phyloP scores from a whole-genome alignment of 2,329 filamentous ascomycete species.

The Colletotrichum euphorbiae region DNA sequence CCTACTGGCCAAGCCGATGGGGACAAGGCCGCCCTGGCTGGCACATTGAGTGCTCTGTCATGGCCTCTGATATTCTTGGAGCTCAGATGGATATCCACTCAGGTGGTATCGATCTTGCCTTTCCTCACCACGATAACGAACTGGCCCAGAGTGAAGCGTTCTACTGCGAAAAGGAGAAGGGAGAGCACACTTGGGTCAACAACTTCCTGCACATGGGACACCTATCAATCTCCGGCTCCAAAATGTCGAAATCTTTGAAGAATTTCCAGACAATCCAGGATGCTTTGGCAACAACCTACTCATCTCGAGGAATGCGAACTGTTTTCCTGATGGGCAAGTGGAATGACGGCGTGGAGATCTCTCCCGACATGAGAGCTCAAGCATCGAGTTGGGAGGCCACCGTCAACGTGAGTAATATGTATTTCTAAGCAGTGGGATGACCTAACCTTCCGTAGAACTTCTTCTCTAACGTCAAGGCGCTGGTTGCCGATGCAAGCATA shows the following conservation, averaged over 20 bases:
- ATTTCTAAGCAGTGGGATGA: not conserved
- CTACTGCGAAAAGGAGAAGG: slow-evolving; percentile 67
- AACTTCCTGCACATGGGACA: slow-evolving; percentile 98
- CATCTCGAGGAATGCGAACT: slow-evolving; percentile 81
- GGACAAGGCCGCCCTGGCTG: slow-evolving; percentile 89
- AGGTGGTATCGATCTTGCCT: slow-evolving; percentile 89
- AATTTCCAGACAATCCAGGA: slow-evolving; percentile 96
- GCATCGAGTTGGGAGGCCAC: slow-evolving; percentile 84
- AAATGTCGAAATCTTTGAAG: slow-evolving; percentile 97
- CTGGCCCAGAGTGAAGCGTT: slow-evolving; percentile 92
- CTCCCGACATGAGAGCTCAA: slow-evolving; percentile 80
- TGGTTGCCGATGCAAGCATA: slow-evolving; percentile 59
- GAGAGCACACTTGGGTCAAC: slow-evolving; percentile 84
- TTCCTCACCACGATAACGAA: slow-evolving; percentile 95
- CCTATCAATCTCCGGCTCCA: slow-evolving; percentile 82
- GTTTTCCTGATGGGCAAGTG: slow-evolving; percentile 90
- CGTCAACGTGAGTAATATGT: slow-evolving; percentile 65
- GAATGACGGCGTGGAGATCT: slow-evolving; percentile 93
- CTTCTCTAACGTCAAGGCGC: slow-evolving; percentile 67
- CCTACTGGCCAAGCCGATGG: slow-evolving; percentile 90
- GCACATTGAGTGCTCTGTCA: slow-evolving; percentile 97
- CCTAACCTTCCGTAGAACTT: slow-evolving; percentile 59
- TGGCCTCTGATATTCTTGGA: slow-evolving; percentile 91
- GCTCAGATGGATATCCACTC: slow-evolving; percentile 91
- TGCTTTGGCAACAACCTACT: slow-evolving; percentile 78